These are phyloP conservation scores for Lycium ferocissimum DNA, from an alignment of 257 asterid genomes.

Conservation along the genomic window DNA sequence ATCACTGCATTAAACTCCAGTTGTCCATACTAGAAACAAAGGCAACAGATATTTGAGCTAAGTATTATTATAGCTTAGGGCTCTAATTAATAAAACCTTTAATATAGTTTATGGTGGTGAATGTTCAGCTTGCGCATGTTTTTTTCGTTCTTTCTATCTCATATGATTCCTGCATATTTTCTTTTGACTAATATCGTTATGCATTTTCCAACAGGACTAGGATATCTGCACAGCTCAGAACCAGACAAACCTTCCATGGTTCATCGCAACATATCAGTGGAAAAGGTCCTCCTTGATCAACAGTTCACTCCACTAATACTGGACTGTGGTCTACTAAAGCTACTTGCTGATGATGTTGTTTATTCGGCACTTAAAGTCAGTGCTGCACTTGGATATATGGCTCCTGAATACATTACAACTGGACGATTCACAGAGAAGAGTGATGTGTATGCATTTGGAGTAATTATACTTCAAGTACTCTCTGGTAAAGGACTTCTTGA, in stretches of 20 bases:
- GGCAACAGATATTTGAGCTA: not conserved
- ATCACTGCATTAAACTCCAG: not conserved
- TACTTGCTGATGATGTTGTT: conserved; percentile 89
- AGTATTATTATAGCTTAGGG: not conserved
- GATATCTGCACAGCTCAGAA: conserved; percentile 71
- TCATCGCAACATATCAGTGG: conserved; percentile 89
- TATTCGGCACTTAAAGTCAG: conserved; percentile 95
- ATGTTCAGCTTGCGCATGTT: not conserved
- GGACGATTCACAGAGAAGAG: conserved; percentile 97
- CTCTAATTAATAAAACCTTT: not conserved
- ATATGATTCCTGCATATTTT: not conserved
- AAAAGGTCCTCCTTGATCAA: conserved; percentile 71
- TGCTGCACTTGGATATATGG: conserved; percentile 96
- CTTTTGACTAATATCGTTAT: not conserved
- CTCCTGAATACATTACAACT: conserved; percentile 91
- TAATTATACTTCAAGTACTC: conserved; percentile 81
- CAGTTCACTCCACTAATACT: conserved; percentile 67
- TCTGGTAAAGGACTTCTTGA: conserved; percentile 69
- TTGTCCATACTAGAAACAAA: not conserved
- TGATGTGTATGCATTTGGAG: conserved; percentile 95
- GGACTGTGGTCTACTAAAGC: conserved; percentile 83
- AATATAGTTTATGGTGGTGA: not conserved
- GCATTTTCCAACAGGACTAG: conserved; percentile 60
- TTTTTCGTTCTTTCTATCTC: not conserved
- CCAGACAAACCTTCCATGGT: conserved; percentile 70